These are phyloP conservation scores for Suillus subluteus DNA, from an alignment of 768 basidiomycete genomes.

Conservation along the genomic window DNA sequence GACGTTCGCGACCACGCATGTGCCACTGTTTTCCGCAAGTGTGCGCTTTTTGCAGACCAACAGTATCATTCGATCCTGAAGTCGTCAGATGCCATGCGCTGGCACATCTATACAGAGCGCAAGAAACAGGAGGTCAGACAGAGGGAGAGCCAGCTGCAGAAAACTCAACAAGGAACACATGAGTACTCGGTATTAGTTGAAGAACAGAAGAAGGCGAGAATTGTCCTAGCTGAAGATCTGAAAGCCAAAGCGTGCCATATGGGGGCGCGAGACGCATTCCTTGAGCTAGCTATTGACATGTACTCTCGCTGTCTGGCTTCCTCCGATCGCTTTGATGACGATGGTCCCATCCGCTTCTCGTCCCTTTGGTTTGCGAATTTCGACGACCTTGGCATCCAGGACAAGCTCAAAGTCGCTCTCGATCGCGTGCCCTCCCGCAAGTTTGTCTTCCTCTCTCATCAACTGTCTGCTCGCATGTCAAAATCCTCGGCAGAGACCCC, in stretches of 20 bases:
- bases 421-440: conserved; percentile 79
- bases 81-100: conserved; percentile 70
- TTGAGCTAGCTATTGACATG: conserved; percentile 81
- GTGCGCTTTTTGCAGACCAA: conserved; percentile 86
- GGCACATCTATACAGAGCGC: conserved; percentile 72
- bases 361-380: conserved; percentile 95
- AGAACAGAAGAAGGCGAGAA: conserved; percentile 46
- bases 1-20: conserved; percentile 33
- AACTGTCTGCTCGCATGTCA: conserved; percentile 88
- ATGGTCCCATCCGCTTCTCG: conserved; percentile 77
- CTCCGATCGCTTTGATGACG: conserved; percentile 76
- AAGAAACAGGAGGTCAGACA: conserved; percentile 72
- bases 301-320: conserved; percentile 75
- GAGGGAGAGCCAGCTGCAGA: conserved; percentile 42
- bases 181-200: conserved; percentile 37
- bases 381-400: conserved; percentile 54
- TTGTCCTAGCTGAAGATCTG: conserved; percentile 58
- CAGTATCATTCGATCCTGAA: conserved; percentile 77
- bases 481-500: conserved; percentile 36
- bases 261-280: conserved; percentile 58
- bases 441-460: conserved; percentile 90
- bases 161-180: conserved; percentile 21
- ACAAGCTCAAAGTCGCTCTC: conserved; percentile 48
- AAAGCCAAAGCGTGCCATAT: conserved; percentile 44
- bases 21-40: conserved; percentile 75